Base-by-base conservation (phyloP, 495 filamentous ascomycete species). In the Chaetomidium leptoderma region DNA sequence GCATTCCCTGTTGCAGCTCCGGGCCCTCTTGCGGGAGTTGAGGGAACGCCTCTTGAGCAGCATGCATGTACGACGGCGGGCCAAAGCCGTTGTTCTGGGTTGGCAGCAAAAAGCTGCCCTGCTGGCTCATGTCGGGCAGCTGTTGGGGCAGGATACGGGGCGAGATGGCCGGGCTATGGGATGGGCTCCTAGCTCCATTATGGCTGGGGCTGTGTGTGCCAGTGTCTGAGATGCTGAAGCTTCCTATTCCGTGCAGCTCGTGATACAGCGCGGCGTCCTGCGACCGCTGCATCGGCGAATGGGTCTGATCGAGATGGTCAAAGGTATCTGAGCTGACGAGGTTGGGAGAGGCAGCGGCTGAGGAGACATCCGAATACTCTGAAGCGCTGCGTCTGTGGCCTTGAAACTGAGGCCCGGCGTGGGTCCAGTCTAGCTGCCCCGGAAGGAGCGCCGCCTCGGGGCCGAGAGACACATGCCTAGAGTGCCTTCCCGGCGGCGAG, bases 321-420 rank as follows among this genome's bases (percentile, higher is more conserved):
- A 92, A 91, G 59, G 76, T 83, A 52, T 97, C 93, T 51, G 86
- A 79, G 66, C 88, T 89, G 26, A 80, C 80, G 47, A 96, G 67
- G 65, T 84, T 89, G 44, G 93, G 93, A 19, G 92, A 97, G 30
- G 85, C 84, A 9, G 85, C 81, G 1, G 83, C 87, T 19, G 91
- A 95, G 16, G 89, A 92, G 13, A 76, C 77, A 63, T 97, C 93
- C 6, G 92, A 97, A 63, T 88, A 89, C 67, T 97, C 93, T 7
- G 92, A 97, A 1, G 92, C 89, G 35, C 87, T 83, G 66, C 91
- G 81, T 53, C 91, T 83, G 69, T 97, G 91, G 6, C 76, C 74
- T 54, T 87, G 83, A 64, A 95, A 97, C 63, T 86, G 83, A 42
- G 74, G 74, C 53, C 82, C 78, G 69, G 53, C 43, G 16, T 90